A percentile compares a stretch with the other conserved stretches of the same genome.
Evolutionary conservation across 208 protist genomes (phyloP).

Genomic region (Trypanosoma cruzi): DNA sequence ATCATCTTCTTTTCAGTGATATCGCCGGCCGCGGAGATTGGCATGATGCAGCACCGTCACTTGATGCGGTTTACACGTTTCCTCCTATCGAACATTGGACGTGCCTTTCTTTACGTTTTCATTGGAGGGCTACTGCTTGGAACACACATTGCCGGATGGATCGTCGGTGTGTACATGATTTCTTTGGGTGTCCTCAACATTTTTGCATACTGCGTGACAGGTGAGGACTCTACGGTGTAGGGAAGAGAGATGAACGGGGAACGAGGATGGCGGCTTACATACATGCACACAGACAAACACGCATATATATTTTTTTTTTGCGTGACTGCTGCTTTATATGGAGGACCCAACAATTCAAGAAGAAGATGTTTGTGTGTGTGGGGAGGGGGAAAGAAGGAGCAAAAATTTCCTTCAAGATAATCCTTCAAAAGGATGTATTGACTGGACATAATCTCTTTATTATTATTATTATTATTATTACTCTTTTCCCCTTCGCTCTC

Average conservation of each 20-base stretch:
- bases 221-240: background rate
- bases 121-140: conserved; percentile 72
- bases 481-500: background rate
- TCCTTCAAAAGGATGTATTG: too few relatives aligned
- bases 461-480: conserved; percentile 12
- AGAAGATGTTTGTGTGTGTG: background rate
- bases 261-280: too few relatives aligned
- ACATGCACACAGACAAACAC: too few relatives aligned
- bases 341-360: background rate
- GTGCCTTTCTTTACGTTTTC: conserved; percentile 74
- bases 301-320: conserved; percentile 11
- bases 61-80: conserved; percentile 53
- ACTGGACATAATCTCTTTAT: too few relatives aligned
- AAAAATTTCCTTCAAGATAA: too few relatives aligned
- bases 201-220: conserved; percentile 30
- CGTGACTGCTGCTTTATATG: background rate
- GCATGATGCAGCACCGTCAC: conserved; percentile 49
- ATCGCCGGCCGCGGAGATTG: conserved; percentile 60
- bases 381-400: background rate
- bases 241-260: too few relatives aligned
- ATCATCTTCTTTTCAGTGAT: conserved; percentile 52
- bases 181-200: conserved; percentile 58
- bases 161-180: conserved; percentile 64
- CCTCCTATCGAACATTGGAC: conserved; percentile 49
- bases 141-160: conserved; percentile 45